Evolutionary conservation across 2,329 filamentous ascomycete genomes (phyloP).

Genomic region (Paracorniculantispora psalliotae): DNA sequence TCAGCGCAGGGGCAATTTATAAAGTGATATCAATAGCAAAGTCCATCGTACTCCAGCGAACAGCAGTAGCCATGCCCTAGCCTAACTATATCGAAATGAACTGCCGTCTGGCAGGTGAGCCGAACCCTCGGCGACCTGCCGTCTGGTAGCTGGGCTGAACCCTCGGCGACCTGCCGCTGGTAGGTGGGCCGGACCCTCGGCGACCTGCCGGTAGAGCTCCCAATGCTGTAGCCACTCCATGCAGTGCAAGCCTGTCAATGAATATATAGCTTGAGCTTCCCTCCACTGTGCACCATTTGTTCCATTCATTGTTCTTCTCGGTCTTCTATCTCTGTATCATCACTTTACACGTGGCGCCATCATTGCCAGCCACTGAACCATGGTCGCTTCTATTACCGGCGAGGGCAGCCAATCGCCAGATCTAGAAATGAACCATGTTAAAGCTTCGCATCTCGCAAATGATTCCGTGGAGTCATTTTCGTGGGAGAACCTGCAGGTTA

Average conservation of each 20-base stretch:
- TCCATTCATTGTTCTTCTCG: too few relatives aligned
- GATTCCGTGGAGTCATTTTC: constrained; percentile 57
- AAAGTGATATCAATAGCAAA: too few relatives aligned
- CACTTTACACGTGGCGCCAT: not conserved
- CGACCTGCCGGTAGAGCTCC: not conserved
- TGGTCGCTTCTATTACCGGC: not conserved
- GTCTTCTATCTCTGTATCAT: too few relatives aligned
- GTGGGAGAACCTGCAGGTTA: constrained; percentile 62
- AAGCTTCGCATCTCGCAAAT: constrained; percentile 51
- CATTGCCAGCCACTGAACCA: not conserved
- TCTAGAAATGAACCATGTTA: constrained; percentile 13
- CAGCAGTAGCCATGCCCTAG: too few relatives aligned
- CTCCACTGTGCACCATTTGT: too few relatives aligned
- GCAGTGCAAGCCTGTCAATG: not conserved
- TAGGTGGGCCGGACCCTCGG: constrained; percentile 1
- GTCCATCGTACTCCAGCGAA: too few relatives aligned
- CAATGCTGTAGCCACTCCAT: not conserved
- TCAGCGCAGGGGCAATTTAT: not conserved
- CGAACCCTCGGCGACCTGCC: too few relatives aligned
- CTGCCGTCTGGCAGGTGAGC: too few relatives aligned
- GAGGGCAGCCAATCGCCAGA: not conserved
- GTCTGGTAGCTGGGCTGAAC: too few relatives aligned
- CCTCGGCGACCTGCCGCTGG: not conserved
- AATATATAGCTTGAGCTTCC: not conserved
- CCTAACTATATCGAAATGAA: too few relatives aligned